Evolutionary conservation across 179 eudicot species (phyloP), one percentile per base, ranked within the genome.

Genomic region (Beta lomatogona): DNA sequence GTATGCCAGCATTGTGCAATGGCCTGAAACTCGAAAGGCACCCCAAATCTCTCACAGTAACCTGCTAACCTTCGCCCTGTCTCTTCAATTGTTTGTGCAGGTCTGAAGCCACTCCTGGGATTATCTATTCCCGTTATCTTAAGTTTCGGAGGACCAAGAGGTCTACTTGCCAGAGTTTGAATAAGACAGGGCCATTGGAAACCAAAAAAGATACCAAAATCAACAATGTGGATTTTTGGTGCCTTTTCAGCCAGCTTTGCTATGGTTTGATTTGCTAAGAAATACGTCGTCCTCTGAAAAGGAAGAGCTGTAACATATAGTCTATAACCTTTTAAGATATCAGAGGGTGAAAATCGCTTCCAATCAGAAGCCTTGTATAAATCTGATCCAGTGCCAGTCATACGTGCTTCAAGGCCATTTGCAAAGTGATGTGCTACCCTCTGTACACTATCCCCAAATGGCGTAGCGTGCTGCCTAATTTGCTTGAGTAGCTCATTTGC

Each of bases 131-230:
- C 90, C 0, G 90, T 89, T 15, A 89, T 85, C 14, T 84, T 76
- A 5, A 89, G 86, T 84, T 76, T 67, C 11, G 91, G 89, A 52
- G 95, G 91, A 0, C 97, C 93, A 46, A 83, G 86, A n/a, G 83
- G 84, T 82, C 91, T 87, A 48, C 71, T 68, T 13, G 92, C 81
- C 5, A 93, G 88, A 8, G 65, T 81, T 68, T 89, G 89, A 55
- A 93, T 85, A 22, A 93, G 84, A 46, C 89, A 76, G 1, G 93
- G 93, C 97, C 94, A 93, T 57, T 91, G 93, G 66, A 91, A 88
- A 41, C 97, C 93, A 9, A 85, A 80, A 53, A 76, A 77, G 57
- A 89, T 89, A 54, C 90, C 92, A 75, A 88, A 89, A 77, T 89
- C 92, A 82, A 89, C 86, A 36, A 89, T 81, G 77, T 89, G 94